Evolutionary conservation across 2,329 filamentous ascomycete species (phyloP), one percentile per base, ranked within the genome.

Genomic region (Talaromyces pinophilus): DNA sequence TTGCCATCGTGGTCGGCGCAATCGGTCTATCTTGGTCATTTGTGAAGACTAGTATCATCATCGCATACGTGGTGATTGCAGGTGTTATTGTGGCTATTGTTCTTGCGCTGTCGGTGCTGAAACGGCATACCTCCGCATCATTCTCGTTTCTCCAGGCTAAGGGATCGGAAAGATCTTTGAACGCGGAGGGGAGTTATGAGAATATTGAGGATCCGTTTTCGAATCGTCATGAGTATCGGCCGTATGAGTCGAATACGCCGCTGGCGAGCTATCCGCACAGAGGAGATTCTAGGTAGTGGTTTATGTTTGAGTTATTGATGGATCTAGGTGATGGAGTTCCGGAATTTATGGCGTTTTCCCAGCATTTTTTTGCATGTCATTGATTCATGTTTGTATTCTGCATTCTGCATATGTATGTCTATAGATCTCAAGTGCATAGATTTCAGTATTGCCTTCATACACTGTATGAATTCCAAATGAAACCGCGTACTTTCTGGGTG

Each of bases 21-120:
- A 71, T 72, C 30, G 70, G 70, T 8, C 61, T 71, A 1, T 48
- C 60, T 5, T 72, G 70, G 70, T 71, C 69, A 8, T 69, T 50
- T 42, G 70, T 68, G 8, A 67, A 67, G 13, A 68, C 28, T 1
- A 13, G 28, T 7, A 57, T 64, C 3, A 48, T 71, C 1, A 62
- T 70, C n/a, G 67, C 62, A n/a, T 72, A 72, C 35, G 68, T 68
- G 1, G 48, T 57, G 8, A 50, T 71, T 38, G 63, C 38, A 5
- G 67, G 68, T 28, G 10, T 59, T 4, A 40, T 67, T 28, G 57
- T 33, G 33, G 28, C 59, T 30, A 25, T 38, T n/a, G 57, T 42
- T 15, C 42, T 59, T 46, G 50, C 11, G 4, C 22, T 60, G 35
- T 38, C 61, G 17, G 19, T 60, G 25, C 65, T 63, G 59, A 67